These are phyloP conservation scores for Debaryomycetaceae sp. DNA, from an alignment of 1,139 yeast genomes.

Conservation along the genomic window DNA sequence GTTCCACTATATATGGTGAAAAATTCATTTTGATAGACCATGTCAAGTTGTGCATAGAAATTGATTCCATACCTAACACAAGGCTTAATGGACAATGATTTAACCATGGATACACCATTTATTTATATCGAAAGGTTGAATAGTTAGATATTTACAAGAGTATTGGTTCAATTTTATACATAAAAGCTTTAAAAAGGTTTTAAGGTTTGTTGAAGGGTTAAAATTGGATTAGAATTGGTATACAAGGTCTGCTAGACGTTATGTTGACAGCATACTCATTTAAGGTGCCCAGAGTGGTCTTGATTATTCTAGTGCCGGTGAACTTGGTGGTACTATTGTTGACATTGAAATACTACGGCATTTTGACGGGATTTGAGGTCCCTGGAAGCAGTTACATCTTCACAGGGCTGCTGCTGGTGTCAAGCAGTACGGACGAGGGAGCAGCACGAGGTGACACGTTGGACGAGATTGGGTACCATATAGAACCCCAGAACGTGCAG, in stretches of 20 bases:
- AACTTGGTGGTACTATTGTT: conserved; percentile 10
- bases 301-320: conserved; percentile 8
- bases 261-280: conserved; percentile 18
- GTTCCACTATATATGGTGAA: not conserved
- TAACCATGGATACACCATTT: not conserved
- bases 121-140: no score
- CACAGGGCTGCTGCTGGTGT: not conserved
- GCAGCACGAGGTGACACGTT: not conserved
- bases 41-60: not conserved
- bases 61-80: not conserved
- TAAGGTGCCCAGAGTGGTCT: conserved; percentile 9
- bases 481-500: conserved; percentile 27
- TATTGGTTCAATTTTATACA: no score
- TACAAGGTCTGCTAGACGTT: no score
- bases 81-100: not conserved
- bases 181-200: no score
- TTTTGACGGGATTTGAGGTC: not conserved
- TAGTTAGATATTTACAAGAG: no score
- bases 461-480: conserved; percentile 9
- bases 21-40: not conserved
- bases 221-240: no score
- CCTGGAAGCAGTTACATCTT: not conserved
- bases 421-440: not conserved
- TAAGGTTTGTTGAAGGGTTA: no score
- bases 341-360: not conserved